phyloP scores from a whole-genome alignment of 2,329 filamentous ascomycete genomes.

The Cercospora zeina region DNA sequence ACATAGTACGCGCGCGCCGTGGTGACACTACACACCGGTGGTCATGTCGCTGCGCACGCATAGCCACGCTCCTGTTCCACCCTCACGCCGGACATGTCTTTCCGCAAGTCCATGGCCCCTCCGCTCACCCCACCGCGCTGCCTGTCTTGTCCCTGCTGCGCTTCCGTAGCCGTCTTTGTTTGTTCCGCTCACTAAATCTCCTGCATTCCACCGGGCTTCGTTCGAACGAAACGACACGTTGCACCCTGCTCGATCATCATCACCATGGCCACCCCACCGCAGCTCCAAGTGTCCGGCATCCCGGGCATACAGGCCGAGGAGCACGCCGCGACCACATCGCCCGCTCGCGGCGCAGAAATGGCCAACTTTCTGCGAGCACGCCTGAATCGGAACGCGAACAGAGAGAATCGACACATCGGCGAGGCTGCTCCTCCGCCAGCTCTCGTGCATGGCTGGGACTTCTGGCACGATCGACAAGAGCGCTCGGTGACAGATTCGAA shows the following conservation, averaged over 20 bases:
- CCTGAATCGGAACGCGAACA: conserved; percentile 30
- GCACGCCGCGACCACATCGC: conserved; percentile 63
- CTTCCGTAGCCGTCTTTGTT: conserved; percentile 9
- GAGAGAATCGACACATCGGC: conserved; percentile 24
- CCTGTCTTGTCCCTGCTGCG: not conserved
- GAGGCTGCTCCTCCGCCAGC: conserved; percentile 50
- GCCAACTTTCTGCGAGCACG: conserved; percentile 46
- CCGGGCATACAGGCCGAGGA: conserved; percentile 62
- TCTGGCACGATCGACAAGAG: conserved; percentile 53
- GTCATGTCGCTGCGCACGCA: not conserved
- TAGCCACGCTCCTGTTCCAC: conserved; percentile 2
- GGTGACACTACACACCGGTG: not conserved
- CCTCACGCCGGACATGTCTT: conserved; percentile 3
- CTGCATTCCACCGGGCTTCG: not conserved
- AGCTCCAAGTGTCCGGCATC: conserved; percentile 49
- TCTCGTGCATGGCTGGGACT: conserved; percentile 55
- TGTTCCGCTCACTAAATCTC: not conserved
- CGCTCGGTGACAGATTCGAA: conserved; percentile 29
- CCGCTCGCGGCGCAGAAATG: conserved; percentile 77
- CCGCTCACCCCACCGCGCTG: not conserved
- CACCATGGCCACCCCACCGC: conserved; percentile 34
- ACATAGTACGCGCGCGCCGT: not conserved
- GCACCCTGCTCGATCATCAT: not conserved
- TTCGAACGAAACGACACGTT: not conserved
- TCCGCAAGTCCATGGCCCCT: not conserved